Evolutionary conservation across 2,329 filamentous ascomycete species (phyloP), one percentile per base, ranked within the genome.

Genomic region (Graphilbum fragrans): DNA sequence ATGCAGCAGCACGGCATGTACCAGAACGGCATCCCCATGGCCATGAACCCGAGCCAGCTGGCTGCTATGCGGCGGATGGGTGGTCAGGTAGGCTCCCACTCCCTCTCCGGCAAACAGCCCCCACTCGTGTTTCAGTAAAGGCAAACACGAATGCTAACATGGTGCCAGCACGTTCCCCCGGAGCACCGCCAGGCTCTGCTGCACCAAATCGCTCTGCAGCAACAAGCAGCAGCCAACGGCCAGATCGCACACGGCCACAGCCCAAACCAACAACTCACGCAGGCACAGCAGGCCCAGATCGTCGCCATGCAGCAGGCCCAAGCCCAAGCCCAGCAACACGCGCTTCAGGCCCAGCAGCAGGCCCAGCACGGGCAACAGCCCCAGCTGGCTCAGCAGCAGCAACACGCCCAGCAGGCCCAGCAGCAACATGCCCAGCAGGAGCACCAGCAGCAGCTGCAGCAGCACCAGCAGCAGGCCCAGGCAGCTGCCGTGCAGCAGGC

Each of bases 11-110:
- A 43, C 61, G 42, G 52, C 50, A 44, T 67, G 68, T 67, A 69
- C 37, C 72, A 79, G 61, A 66, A 65, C 46, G 62, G 63, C 17
- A 70, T 74, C 51, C 70, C 64, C 29, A 72, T 79, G 55, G 67
- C 63, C 4, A 71, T 77, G 56, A 66, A 57, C 51, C 50, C 66
- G 39, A 59, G 57, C 40, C 49, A 50, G 16, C 22, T 49, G 10
- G 47, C 47, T 9, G 45, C 59, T 35, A 64, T 76, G 4, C 47
- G 43, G 51, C 61, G 71, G 40, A 52, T 51, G 44, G 53, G 59
- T 10, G 21, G 14, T 9, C 44, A 35, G 16, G 44, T 46, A 33
- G 33, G 44, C 7, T 21, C 2, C 19, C 5, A 9, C 18, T 5
- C n/a, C 20, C 4, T 4, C 32, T 18, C 2, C 14, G 5, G 4